Conservation (phyloP, 306 rosid genomes). For the Cajanus cajan region DNA sequence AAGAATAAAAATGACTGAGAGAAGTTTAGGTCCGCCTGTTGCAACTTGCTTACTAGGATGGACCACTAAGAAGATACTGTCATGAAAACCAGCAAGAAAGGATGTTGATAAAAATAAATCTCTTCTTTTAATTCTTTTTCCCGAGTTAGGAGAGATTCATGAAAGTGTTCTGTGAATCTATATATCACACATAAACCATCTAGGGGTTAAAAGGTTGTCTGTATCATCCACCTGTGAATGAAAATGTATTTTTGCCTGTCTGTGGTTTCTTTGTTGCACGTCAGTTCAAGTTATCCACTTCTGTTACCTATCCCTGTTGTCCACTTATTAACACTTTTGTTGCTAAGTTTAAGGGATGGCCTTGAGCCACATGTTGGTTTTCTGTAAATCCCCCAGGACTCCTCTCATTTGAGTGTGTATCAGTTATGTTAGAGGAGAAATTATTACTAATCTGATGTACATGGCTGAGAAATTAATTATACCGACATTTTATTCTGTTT, state of each 20-base stretch:
- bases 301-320: neutral
- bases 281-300: neutral
- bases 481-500: slow-evolving; percentile 5
- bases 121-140: neutral
- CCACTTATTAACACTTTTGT: neutral
- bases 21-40: neutral
- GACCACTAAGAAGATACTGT: neutral
- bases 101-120: neutral
- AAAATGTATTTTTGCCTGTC: neutral
- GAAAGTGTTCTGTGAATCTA: neutral
- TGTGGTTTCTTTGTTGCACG: neutral
- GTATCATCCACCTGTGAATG: neutral
- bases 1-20: neutral
- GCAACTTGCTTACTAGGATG: neutral
- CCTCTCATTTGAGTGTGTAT: neutral
- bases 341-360: neutral
- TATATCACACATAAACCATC: neutral
- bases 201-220: neutral
- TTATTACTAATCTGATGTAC: neutral
- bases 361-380: neutral
- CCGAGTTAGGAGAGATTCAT: neutral
- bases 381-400: neutral
- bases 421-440: slow-evolving; percentile 1
- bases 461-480: neutral
- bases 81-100: slow-evolving; percentile 12